phyloP scores from a whole-genome alignment of 176 grass and related monocot species.

The sorghum (Sorghum bicolor) region Sorghum_bicolor_NCBIv3 NC_012874.2:57845501-57846000 shows the following conservation, averaged over 20 bases:
- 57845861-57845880: not conserved
- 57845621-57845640: slow-evolving; percentile 37
- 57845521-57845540: slow-evolving; percentile 36
- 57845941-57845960: not conserved
- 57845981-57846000: not conserved
- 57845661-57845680: slow-evolving; percentile 41
- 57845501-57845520: slow-evolving; percentile 41
- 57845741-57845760: slow-evolving; percentile 53
- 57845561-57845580: slow-evolving; percentile 36
- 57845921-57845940: not conserved
- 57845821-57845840: slow-evolving; percentile 34
- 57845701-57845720: slow-evolving; percentile 33
- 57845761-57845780: not conserved
- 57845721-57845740: slow-evolving; percentile 35
- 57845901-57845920: not conserved
- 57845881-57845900: not conserved
- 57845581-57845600: slow-evolving; percentile 51
- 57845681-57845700: slow-evolving; percentile 37
- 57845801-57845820: slow-evolving; percentile 35
- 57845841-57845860: not conserved
- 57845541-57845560: not conserved
- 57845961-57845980: not conserved
- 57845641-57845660: slow-evolving; percentile 37
- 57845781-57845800: slow-evolving; percentile 14
- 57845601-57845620: slow-evolving; percentile 5